Base-by-base conservation (phyloP, 192 early-diverging fungal genomes). In the Podila minutissima region DNA sequence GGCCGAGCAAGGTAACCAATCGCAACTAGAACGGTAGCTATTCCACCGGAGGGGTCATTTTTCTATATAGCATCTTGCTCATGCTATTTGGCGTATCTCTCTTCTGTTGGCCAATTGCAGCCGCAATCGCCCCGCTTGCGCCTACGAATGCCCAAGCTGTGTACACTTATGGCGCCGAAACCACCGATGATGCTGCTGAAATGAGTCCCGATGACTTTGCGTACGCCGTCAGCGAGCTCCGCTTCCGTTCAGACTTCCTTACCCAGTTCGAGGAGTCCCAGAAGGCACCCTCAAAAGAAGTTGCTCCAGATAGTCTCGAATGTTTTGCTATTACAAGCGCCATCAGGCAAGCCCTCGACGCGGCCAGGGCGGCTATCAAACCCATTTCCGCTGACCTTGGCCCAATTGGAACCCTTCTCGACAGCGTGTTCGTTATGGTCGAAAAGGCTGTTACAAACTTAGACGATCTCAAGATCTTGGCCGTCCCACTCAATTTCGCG, bases 121-220 rank as follows among this genome's bases (percentile, higher is more conserved):
- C n/a, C 53, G 53, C 53, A 1, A 3, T 26, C 8, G 53, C 24
- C 24, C 53, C 53, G 10, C 24, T 55, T n/a, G n/a, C 53, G 22
- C 53, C 53, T 17, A 5, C 22, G n/a, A 22, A 4, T 55, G 53
- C 53, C 11, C 66, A 67, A 24, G 29, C 26, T 5, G 32, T 33
- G n/a, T 67, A 67, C 51, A 11, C 66, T 7, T 67, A 51, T 53
- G 49, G 49, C 33, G n/a, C 19, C 3, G 20, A 50, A 6, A 11
- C 32, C 49, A 33, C 50, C 33, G 22, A 55, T 46, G 35, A 19
- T 7, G 53, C 53, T 9, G 22, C 53, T 11, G 24, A 26, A 24
- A 1, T 55, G 53, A 55, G n/a, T 24, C 66, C 51, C 53, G 66
- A 67, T 20, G 66, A 67, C 20, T 53, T 67, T 17, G 50, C 66